Base-by-base conservation (phyloP, 177 flowering plant species). In the Telopea speciosissima region DNA sequence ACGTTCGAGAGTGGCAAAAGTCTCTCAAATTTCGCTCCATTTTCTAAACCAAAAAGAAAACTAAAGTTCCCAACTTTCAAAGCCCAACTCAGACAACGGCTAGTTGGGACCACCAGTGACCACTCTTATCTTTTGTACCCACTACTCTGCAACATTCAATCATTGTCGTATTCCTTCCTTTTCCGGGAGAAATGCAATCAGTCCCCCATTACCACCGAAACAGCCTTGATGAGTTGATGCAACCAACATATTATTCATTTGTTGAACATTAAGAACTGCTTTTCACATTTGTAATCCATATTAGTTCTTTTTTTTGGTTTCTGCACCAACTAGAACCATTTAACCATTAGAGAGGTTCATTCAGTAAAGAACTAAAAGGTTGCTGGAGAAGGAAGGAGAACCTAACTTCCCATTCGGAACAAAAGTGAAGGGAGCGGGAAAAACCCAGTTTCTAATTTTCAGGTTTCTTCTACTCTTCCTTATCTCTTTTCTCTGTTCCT, bases 21-120 rank as follows among this genome's bases (percentile, higher is more conserved):
- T 10, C 31, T 10, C 31, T 61, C 65, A 40, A 70, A 23, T 42
- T 56, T 65, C 28, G 36, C 58, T 49, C 63, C 28, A 60, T 21
- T 49, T 49, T 64, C 42, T 24, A 40, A 24, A 16, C 23, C 54
- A 71, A 70, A 70, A 73, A 69, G 78, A 67, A 63, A 61, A 44
- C 65, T 23, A 64, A 45, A n/a, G n/a, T n/a, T n/a, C 22, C 63
- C 52, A n/a, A 24, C 62, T 49, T 36, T 36, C 40, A 36, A 36
- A 8, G 8, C 40, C 5, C 40, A 36, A 8, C 40, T 36, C 10
- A 60, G 66, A 58, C 69, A 69, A 74, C 70, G 70, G 77, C 70
- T 75, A 70, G 26, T 65, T 62, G 67, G 70, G 77, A 24, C 79
- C 79, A 65, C 75, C 28, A 21, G 1, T 21, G 31, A 52, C n/a